Percentiles rank a stretch among this genome's conserved stretches.
Evolutionary conservation across 306 rosid genomes (phyloP).

Genomic region (Sphenostylis stenocarpa): DNA sequence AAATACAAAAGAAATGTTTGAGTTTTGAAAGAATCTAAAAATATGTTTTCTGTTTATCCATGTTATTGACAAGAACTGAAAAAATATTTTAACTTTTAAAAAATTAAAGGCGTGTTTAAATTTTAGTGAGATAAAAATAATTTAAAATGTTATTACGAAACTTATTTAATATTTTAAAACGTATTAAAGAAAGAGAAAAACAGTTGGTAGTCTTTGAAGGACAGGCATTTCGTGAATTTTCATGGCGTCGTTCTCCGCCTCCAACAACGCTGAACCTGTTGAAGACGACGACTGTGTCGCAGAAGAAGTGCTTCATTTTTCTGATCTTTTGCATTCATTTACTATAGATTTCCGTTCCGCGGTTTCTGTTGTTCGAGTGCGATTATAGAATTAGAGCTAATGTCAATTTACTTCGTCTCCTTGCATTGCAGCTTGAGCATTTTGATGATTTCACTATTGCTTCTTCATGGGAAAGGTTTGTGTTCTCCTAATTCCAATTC

Average conservation of each 20-base stretch:
- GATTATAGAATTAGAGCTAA: not conserved
- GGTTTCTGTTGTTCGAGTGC: not conserved
- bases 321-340: not conserved
- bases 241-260: slow-evolving; percentile 48
- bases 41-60: no score
- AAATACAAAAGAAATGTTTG: no score
- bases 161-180: no score
- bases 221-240: not conserved
- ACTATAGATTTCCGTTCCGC: not conserved
- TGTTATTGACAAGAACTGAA: no score
- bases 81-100: no score
- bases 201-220: not conserved
- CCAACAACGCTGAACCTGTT: slow-evolving; percentile 44
- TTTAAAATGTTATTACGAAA: no score
- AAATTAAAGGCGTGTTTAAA: no score
- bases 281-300: slow-evolving; percentile 43
- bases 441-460: slow-evolving; percentile 91
- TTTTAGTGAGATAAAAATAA: no score
- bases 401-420: not conserved
- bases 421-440: slow-evolving; percentile 60
- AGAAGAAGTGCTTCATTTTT: slow-evolving; percentile 42
- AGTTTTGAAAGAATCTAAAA: no score
- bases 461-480: slow-evolving; percentile 84
- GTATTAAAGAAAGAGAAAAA: no score
- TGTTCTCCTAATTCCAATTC: not conserved